phyloP scores from a whole-genome alignment of 2,329 filamentous ascomycete species.

The Lasiodiplodia theobromae region DNA sequence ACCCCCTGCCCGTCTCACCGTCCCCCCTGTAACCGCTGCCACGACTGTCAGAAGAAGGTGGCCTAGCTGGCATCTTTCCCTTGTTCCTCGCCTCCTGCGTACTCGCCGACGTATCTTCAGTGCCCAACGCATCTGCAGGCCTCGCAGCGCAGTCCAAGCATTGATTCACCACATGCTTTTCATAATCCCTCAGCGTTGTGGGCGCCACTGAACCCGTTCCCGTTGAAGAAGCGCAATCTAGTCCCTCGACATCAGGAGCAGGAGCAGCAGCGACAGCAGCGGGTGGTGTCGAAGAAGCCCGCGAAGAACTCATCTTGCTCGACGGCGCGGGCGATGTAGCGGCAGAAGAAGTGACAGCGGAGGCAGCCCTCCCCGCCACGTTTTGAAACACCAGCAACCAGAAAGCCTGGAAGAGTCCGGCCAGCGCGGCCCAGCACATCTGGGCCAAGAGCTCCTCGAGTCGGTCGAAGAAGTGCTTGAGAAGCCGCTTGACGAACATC shows the following conservation, averaged over 20 bases:
- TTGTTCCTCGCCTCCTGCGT: not conserved
- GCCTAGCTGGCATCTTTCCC: not conserved
- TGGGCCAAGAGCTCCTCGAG: not conserved
- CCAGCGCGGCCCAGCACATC: not conserved
- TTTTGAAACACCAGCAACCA: not conserved
- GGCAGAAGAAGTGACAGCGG: not conserved
- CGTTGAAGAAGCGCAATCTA: not conserved
- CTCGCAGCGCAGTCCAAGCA: not conserved
- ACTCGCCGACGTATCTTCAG: not conserved
- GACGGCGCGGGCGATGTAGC: not conserved
- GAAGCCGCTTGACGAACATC: constrained; percentile 9
- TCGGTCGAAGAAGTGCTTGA: constrained; percentile 4
- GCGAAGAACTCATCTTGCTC: not conserved
- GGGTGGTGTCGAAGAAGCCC: not conserved
- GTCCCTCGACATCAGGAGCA: not conserved
- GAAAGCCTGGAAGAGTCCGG: not conserved
- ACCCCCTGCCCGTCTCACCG: not conserved
- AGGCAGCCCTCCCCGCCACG: not conserved
- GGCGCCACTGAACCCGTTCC: not conserved
- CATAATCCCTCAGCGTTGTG: not conserved
- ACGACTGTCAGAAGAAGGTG: not conserved
- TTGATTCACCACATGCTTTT: not conserved
- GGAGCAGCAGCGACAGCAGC: not conserved
- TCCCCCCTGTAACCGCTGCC: not conserved
- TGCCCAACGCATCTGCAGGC: too few relatives aligned